phyloP scores from a whole-genome alignment of 352 stramenopile species.

The Pelagophyceae sp. region DNA sequence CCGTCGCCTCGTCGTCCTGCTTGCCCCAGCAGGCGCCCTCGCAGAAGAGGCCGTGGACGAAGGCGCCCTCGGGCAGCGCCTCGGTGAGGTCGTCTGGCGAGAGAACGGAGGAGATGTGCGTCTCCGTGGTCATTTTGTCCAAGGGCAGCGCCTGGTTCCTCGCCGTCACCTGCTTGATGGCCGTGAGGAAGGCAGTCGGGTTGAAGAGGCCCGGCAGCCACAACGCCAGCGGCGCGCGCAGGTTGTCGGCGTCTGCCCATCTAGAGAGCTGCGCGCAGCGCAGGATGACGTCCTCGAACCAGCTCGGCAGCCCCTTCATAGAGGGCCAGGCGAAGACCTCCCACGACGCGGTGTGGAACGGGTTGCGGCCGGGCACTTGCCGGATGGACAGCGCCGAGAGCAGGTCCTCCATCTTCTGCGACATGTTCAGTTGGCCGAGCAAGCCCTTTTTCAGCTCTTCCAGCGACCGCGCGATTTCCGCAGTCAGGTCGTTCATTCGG shows the following conservation, averaged over 20 bases:
- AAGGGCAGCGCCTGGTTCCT: slow-evolving; percentile 77
- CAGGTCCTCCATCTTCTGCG: slow-evolving; percentile 77
- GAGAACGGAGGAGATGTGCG: slow-evolving; percentile 31
- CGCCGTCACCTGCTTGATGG: slow-evolving; percentile 80
- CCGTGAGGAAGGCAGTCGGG: slow-evolving; percentile 86
- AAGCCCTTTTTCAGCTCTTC: slow-evolving; percentile 81
- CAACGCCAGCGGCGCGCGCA: slow-evolving; percentile 53
- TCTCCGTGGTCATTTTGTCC: slow-evolving; percentile 60
- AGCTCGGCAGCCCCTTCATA: slow-evolving; percentile 75
- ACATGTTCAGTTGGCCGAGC: slow-evolving; percentile 74
- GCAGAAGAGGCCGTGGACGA: slow-evolving; percentile 87
- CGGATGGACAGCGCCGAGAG: slow-evolving; percentile 78
- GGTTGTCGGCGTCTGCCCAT: slow-evolving; percentile 64
- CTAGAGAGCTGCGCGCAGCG: slow-evolving; percentile 65
- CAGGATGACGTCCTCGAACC: slow-evolving; percentile 81
- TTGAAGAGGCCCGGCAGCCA: slow-evolving; percentile 91
- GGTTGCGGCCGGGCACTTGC: slow-evolving; percentile 60
- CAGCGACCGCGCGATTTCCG: slow-evolving; percentile 77
- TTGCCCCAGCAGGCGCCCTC: slow-evolving; percentile 66
- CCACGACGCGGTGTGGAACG: slow-evolving; percentile 55
- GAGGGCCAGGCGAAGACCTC: slow-evolving; percentile 77
- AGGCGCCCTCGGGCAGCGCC: slow-evolving; percentile 56
- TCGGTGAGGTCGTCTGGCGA: slow-evolving; percentile 19
- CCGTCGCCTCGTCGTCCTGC: slow-evolving; percentile 61
- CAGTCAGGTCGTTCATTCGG: slow-evolving; percentile 79